Base-by-base conservation (phyloP, 2,329 filamentous ascomycete species). In the Botrytis squamosa region DNA sequence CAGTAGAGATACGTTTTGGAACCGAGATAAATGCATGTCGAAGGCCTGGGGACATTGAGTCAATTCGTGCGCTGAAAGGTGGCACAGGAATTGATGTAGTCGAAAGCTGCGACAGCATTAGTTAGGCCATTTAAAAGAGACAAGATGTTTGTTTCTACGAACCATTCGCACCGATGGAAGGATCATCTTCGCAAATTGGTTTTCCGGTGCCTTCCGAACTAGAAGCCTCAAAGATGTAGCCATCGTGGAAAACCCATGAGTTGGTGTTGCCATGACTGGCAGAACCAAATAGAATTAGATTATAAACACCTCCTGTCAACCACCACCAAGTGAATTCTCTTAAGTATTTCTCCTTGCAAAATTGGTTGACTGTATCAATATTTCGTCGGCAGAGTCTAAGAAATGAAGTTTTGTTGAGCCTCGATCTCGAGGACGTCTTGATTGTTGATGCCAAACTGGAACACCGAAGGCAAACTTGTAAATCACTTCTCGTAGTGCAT, bases 1-100 rank as follows among this genome's bases (percentile, higher is more conserved):
- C 76, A 40, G 75, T 76, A 60, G 75, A 74, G 36, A 78, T 44
- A 60, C 49, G 52, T 38, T 59, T 72, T 14, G 52, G 16, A 20
- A 12, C 33, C 9, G 49, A 68, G 42, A 46, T 36, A 20, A 46
- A 59, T 20, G n/a, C 38, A n/a, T 59, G 22, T 60, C 52, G 71
- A 68, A 59, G 52, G 38, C 40, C 46, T 36, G 52, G 29, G 36
- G 38, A 46, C 22, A 36, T 38, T 22, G 71, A 49, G 36, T 33
- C 40, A 1, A 70, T 75, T 36, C 75, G 68, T 18, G 65, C 70
- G n/a, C 74, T 76, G 57, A 70, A 71, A 55, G 76, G 74, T 29
- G 74, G 69, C 16, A 70, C 69, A 57, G 76, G 74, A 64, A 74
- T 66, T n/a, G 70, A 68, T 57, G 18, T 68, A 25, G 63, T 72